phyloP scores from a whole-genome alignment of 805 yeast species.

The Kuraishia piskuri region DNA sequence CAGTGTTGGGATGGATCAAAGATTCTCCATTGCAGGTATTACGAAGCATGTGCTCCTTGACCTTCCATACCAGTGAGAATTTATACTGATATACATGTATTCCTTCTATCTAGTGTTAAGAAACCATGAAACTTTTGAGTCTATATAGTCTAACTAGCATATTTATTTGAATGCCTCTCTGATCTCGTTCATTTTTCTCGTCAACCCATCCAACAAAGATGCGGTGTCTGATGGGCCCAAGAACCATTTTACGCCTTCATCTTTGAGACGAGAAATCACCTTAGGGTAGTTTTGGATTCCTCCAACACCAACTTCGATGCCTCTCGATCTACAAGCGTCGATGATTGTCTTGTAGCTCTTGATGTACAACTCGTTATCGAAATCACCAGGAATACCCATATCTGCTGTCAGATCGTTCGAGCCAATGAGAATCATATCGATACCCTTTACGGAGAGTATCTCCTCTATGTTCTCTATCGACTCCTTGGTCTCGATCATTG shows the following conservation, averaged over 20 bases:
- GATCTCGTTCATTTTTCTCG: not conserved
- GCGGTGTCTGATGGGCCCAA: not conserved
- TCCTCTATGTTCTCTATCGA: not conserved
- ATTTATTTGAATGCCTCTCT: not conserved
- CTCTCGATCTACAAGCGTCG: not conserved
- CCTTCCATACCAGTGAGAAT: not conserved
- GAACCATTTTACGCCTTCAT: not conserved
- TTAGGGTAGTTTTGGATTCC: not conserved
- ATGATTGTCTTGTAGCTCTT: not conserved
- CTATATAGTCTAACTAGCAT: not conserved
- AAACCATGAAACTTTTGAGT: too few species aligned
- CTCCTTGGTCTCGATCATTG: not conserved
- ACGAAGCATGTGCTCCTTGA: not conserved
- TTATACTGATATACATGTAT: not conserved
- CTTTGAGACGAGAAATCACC: not conserved
- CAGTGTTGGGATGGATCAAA: constrained; percentile 54
- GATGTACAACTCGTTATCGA: not conserved
- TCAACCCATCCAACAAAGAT: not conserved
- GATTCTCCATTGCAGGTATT: constrained; percentile 10
- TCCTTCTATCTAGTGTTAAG: not conserved
- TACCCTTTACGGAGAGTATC: not conserved
- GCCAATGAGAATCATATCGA: not conserved
- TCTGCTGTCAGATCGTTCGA: not conserved
- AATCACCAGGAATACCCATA: not conserved
- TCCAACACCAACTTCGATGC: not conserved